Base-by-base conservation (phyloP, 176 grass and related monocot species). In the Ananas comosus region DNA sequence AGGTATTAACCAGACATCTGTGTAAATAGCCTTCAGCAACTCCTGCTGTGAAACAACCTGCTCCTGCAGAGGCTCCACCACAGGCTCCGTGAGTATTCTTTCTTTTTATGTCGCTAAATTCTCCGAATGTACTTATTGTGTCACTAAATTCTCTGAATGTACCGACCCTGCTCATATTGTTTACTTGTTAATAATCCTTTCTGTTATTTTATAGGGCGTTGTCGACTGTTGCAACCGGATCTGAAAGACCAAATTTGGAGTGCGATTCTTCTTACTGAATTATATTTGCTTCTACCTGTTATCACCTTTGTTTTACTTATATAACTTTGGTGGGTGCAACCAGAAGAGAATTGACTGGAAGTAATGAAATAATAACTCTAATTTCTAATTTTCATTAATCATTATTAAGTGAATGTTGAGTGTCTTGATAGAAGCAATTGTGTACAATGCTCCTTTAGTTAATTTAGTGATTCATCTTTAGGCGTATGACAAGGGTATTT, bases 11-110 rank as follows among this genome's bases (percentile, higher is more conserved):
- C 56, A 63, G 58, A 76, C 48, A 59, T 82, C 61, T 80, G 72
- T 16, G 51, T 82, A 80, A 61, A 51, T 71, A 96, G 93, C 56
- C 86, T 79, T 70, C 79, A 59, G 66, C 74, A 16, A 78, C 85
- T 71, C 67, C 88, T 82, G 70, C 72, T 53, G 74, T 72, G 70
- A 79, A 65, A 27, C 84, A 79, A 73, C 59, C 51, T 16, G 70
- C 83, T 80, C 67, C 80, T 81, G 64, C 70, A 57, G 85, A 86
- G 70, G 68, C 78, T 79, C 63, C 64, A 84, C 75, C 78, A 76
- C 86, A 82, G 69, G 64, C 71, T 50, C 76, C 14, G 88, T 92
- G 76, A 87, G 92, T 83, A 19, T 25, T 49, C 27, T 66, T 52
- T 9, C 12, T 19, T 75, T 70, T 42, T 64, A 82, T 3, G 49